Conservation (phyloP, 1,284 basidiomycete genomes). For the Apiotrichum gamsii region DNA sequence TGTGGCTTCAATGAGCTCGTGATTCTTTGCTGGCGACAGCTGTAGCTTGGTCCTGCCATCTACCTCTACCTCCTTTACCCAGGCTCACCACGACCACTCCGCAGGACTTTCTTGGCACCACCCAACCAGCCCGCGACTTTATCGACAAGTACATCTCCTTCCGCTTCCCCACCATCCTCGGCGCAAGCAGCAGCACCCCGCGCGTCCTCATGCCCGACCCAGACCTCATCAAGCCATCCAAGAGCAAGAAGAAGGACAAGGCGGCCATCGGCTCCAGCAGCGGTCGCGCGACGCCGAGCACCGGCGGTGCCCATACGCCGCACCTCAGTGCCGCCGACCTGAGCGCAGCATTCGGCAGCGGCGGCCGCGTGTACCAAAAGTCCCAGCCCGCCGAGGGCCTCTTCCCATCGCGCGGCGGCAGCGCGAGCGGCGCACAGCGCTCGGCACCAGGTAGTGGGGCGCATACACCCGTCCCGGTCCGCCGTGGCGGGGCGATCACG, state of each 20-base stretch:
- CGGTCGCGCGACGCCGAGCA: not conserved
- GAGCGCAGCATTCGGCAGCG: slow-evolving; percentile 26
- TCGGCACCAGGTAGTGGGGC: slow-evolving; percentile 5
- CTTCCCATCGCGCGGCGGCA: slow-evolving; percentile 3
- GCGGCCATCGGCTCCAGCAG: not conserved
- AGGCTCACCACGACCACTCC: not conserved
- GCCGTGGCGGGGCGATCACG: slow-evolving; percentile 21
- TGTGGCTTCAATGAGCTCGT: not conserved
- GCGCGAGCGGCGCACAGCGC: slow-evolving; percentile 2
- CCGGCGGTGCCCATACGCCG: too few species aligned
- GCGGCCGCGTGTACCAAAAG: slow-evolving; percentile 39
- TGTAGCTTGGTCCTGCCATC: not conserved
- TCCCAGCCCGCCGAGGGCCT: slow-evolving; percentile 16
- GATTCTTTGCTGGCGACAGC: not conserved
- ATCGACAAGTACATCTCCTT: slow-evolving; percentile 30
- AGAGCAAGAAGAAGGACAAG: slow-evolving; percentile 3
- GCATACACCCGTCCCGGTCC: slow-evolving; percentile 1
- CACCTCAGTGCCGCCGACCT: slow-evolving; percentile 16
- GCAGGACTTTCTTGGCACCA: slow-evolving; percentile 44
- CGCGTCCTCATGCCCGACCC: not conserved
- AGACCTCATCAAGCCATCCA: slow-evolving; percentile 6
- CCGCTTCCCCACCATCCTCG: slow-evolving; percentile 37
- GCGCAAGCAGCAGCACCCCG: slow-evolving; percentile 8
- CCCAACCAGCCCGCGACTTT: slow-evolving; percentile 34
- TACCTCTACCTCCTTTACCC: not conserved